A percentile compares a stretch with the other conserved stretches of the same genome.
Conservation (phyloP, 495 filamentous ascomycete genomes). For the Daldinia childiae region DNA sequence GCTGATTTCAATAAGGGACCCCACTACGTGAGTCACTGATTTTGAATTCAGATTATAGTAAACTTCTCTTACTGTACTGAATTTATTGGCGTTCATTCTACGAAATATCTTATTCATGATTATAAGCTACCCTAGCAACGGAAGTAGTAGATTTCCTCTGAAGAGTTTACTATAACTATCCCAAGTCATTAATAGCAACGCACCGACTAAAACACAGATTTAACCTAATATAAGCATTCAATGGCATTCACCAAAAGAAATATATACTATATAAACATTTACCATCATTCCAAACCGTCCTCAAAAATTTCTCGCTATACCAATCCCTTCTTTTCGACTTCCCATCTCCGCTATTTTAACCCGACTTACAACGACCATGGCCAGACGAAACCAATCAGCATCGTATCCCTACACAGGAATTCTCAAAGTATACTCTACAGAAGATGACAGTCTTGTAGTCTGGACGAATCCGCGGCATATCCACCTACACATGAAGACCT, state of each 20-base stretch:
- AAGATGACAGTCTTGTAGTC: neutral
- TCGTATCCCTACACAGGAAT: neutral
- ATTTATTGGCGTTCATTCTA: neutral
- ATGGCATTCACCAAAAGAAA: neutral
- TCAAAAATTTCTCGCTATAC: neutral
- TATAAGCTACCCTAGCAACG: neutral
- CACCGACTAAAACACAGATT: neutral
- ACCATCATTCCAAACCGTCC: neutral
- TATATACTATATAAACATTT: neutral
- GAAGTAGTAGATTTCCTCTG: neutral
- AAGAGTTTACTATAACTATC: neutral
- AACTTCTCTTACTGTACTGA: neutral
- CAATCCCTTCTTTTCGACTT: neutral
- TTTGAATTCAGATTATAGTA: neutral
- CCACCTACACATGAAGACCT: slow-evolving; percentile 22
- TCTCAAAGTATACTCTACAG: slow-evolving; percentile 24
- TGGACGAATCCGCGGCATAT: slow-evolving; percentile 18
- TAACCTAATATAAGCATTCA: neutral
- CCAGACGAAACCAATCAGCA: neutral
- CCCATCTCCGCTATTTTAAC: neutral
- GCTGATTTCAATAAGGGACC: neutral
- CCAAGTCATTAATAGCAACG: neutral
- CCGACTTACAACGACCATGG: slow-evolving; percentile 4
- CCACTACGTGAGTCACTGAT: neutral
- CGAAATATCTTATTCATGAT: neutral